Percentiles rank a stretch among this genome's conserved stretches.
Conservation (phyloP, 805 yeast species). For the Clavispora phyllophila region DNA sequence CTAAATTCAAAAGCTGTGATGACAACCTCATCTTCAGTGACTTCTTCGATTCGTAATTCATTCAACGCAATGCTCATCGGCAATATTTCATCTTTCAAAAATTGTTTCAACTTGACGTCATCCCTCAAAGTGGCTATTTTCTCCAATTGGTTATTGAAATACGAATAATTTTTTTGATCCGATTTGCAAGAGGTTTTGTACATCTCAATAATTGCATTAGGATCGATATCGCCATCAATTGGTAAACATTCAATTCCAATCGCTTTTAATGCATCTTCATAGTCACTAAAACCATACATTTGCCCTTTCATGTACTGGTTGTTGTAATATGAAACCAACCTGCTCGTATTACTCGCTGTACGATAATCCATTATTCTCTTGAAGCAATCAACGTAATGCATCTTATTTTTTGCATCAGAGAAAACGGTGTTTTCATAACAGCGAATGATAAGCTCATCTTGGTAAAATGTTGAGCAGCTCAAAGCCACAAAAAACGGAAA, state of each 20-base stretch:
- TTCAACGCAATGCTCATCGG: conserved; percentile 31
- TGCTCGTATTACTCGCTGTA: conserved; percentile 11
- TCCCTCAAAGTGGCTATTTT: conserved; percentile 23
- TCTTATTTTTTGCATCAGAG: conserved; percentile 27
- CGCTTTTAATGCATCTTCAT: conserved; percentile 24
- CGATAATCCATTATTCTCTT: conserved; percentile 18
- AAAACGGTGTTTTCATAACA: conserved; percentile 35
- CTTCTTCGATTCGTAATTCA: conserved; percentile 36
- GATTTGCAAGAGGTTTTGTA: conserved; percentile 25
- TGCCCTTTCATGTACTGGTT: conserved; percentile 24
- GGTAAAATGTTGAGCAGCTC: conserved; percentile 27
- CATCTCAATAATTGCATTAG: conserved; percentile 30
- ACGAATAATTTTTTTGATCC: conserved; percentile 35
- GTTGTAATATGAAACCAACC: conserved; percentile 25
- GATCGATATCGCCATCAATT: conserved; percentile 21
- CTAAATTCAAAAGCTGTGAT: conserved; percentile 70
- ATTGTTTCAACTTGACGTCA: conserved; percentile 18
- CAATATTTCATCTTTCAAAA: conserved; percentile 26
- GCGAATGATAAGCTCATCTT: conserved; percentile 36
- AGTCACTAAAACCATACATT: conserved; percentile 32
- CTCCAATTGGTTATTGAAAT: conserved; percentile 26
- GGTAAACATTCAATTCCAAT: conserved; percentile 24
- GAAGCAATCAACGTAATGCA: conserved; percentile 36
- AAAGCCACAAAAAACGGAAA: conserved; percentile 25
- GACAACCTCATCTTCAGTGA: conserved; percentile 57